Base-by-base conservation (phyloP, 2,329 filamentous ascomycete genomes). In the Dendrostoma leiphaemia region DNA sequence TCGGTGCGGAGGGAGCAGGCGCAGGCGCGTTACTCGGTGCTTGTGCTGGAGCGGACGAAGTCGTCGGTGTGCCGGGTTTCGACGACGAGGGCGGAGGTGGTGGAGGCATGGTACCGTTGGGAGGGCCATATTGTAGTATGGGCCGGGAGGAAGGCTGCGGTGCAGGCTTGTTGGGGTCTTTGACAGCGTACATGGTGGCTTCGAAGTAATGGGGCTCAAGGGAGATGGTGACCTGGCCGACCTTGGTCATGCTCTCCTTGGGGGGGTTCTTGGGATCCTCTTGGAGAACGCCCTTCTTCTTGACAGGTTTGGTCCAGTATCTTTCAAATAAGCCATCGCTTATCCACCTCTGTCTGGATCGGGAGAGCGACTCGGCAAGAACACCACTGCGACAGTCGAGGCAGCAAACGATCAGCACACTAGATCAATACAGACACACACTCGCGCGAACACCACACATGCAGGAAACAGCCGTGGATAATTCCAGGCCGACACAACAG, bases 131-230 rank as follows among this genome's bases (percentile, higher is more conserved):
- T 63, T 87, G 84, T 52, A 87, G 71, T 34, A 86, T 77, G 3
- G 84, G 84, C 40, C 84, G 79, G 56, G 72, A 69, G 8, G 65
- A 61, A 21, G 65, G 71, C 57, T 69, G 71, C 23, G 72, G 69
- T 34, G 73, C 69, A 47, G 73, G 68, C 7, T 74, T 76, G 60
- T 82, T 83, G 7, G 80, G 76, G 50, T 88, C 85, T 64, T 89
- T 88, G 55, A 91, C 84, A 19, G 82, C 80, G 65, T 80, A 91
- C 75, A 91, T 82, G 44, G 82, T 86, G 15, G 88, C 89, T 61
- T 91, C 88, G 62, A 94, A 83, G 40, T 89, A 82, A 65, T 94
- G 89, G 41, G 90, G 90, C 68, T 92, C 90, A 56, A 92, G 84
- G 21, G 84, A 87, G 58, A 95, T 84, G 31, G 85, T 85, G 58